phyloP scores from a whole-genome alignment of 169 alveolate species.

The Plasmodium vinckei region DNA sequence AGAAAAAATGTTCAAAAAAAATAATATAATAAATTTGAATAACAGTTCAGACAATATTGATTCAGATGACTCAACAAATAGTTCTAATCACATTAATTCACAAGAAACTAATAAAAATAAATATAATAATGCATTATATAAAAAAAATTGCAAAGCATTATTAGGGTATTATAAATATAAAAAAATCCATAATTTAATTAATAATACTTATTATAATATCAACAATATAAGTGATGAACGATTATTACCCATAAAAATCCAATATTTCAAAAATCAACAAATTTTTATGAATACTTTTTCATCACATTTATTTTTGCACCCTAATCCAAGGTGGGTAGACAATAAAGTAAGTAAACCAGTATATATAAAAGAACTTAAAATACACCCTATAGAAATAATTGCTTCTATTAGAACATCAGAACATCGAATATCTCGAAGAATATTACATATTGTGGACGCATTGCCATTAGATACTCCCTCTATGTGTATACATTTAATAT shows the following conservation, averaged over 20 bases:
- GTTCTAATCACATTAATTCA: conserved; percentile 25
- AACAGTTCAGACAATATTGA: conserved; percentile 14
- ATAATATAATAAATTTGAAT: conserved; percentile 29
- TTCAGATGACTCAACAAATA: conserved; percentile 45
- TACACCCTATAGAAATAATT: conserved; percentile 87
- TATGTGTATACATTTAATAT: conserved; percentile 88
- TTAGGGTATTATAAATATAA: conserved; percentile 70
- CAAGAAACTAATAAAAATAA: conserved; percentile 2
- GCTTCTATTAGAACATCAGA: conserved; percentile 92
- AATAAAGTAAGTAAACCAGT: conserved; percentile 84
- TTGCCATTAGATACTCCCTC: conserved; percentile 94
- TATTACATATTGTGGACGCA: conserved; percentile 90
- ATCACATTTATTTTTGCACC: conserved; percentile 82
- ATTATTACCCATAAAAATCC: conserved; percentile 68
- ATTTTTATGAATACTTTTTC: conserved; percentile 76
- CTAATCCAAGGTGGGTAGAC: conserved; percentile 86
- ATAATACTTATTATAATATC: conserved; percentile 46
- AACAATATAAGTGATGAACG: conserved; percentile 56
- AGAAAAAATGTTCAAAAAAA: conserved; percentile 20
- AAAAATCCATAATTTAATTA: conserved; percentile 56
- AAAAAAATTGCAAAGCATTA: conserved; percentile 37
- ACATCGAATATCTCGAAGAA: conserved; percentile 86
- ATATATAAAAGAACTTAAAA: conserved; percentile 85
- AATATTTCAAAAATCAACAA: conserved; percentile 75
- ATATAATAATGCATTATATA: conserved; percentile 1